These are phyloP conservation scores for Blastobotrys parvus DNA, from an alignment of 805 yeast species.

Conservation along the genomic window DNA sequence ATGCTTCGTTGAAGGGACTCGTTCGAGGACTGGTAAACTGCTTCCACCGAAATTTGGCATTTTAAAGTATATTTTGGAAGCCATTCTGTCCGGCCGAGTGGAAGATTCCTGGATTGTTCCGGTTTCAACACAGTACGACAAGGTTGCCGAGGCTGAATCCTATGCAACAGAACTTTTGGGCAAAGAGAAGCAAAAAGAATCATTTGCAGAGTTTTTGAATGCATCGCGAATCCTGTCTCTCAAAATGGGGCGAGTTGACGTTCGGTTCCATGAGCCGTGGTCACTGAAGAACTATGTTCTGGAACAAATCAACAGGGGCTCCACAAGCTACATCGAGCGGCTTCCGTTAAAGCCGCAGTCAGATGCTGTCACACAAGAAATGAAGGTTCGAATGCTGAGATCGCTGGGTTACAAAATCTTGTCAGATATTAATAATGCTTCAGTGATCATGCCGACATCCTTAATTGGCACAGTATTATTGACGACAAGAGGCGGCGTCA, in stretches of 20 bases:
- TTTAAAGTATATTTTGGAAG: constrained; percentile 42
- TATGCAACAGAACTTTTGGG: constrained; percentile 51
- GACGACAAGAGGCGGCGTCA: constrained; percentile 34
- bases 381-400: constrained; percentile 30
- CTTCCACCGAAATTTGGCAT: constrained; percentile 56
- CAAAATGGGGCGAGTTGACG: constrained; percentile 33
- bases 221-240: constrained; percentile 28
- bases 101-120: constrained; percentile 43
- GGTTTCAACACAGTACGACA: constrained; percentile 50
- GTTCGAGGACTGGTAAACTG: constrained; percentile 58
- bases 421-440: constrained; percentile 42
- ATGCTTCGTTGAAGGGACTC: constrained; percentile 58
- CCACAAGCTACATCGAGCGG: neutral
- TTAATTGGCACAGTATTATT: constrained; percentile 41
- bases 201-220: constrained; percentile 32
- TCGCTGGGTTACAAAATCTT: constrained; percentile 46
- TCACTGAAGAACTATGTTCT: constrained; percentile 28
- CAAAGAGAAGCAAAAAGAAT: constrained; percentile 47
- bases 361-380: constrained; percentile 4
- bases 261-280: constrained; percentile 36
- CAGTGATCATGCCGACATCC: constrained; percentile 47
- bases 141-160: constrained; percentile 47
- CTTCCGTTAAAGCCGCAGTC: neutral
- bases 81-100: constrained; percentile 36
- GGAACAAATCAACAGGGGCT: constrained; percentile 22